phyloP scores from a whole-genome alignment of 805 yeast species.

The Alloascoidea hylecoeti region DNA sequence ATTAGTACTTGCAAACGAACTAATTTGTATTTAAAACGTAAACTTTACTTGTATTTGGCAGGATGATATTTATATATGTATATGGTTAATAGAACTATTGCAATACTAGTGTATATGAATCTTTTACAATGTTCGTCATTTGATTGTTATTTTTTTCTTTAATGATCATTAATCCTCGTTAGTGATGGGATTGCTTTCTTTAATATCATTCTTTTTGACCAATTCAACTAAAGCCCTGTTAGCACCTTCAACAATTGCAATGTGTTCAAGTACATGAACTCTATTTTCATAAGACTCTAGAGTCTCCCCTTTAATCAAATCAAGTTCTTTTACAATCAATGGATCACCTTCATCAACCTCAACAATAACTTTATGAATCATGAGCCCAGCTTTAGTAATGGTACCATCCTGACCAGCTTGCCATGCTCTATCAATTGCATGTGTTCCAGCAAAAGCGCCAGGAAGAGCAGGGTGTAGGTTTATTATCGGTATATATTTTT shows the following conservation, averaged over 20 bases:
- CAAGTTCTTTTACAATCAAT: conserved; percentile 65
- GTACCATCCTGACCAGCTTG: conserved; percentile 83
- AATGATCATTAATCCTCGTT: too few relatives aligned
- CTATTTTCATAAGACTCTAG: conserved; percentile 69
- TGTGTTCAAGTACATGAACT: conserved; percentile 76
- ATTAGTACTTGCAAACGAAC: too few relatives aligned
- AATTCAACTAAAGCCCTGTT: conserved; percentile 36
- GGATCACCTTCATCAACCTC: conserved; percentile 95
- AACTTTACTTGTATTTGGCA: background rate
- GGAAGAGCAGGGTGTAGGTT: conserved; percentile 96
- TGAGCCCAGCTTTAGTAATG: conserved; percentile 70
- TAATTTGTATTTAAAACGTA: too few relatives aligned
- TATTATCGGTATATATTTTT: conserved; percentile 60
- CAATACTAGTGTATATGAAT: too few relatives aligned
- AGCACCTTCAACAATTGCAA: conserved; percentile 90
- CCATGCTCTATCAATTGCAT: conserved; percentile 95
- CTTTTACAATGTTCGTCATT: too few relatives aligned
- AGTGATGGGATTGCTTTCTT: too few relatives aligned
- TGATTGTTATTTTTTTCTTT: too few relatives aligned
- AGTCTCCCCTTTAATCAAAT: conserved; percentile 55
- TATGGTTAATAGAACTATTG: conserved; percentile 12
- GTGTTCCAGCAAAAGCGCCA: conserved; percentile 93
- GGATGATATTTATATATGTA: conserved; percentile 4
- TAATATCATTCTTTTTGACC: conserved; percentile 1
- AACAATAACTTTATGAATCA: conserved; percentile 94